Base-by-base conservation (phyloP, 768 basidiomycete genomes). In the Clavulina sp. region DNA sequence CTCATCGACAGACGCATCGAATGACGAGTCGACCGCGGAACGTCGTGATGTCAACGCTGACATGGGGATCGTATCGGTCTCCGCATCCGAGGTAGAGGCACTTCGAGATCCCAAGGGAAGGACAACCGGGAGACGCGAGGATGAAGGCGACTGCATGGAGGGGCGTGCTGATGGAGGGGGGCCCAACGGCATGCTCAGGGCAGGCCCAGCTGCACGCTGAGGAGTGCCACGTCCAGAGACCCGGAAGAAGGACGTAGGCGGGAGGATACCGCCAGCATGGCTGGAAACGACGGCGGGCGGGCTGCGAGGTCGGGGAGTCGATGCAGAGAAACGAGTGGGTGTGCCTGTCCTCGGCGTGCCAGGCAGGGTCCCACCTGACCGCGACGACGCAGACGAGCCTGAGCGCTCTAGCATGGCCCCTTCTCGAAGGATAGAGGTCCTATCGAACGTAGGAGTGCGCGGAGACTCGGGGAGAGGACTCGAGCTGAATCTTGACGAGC, bases 161-260 rank as follows among this genome's bases (percentile, higher is more conserved):
- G 36, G 13, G 36, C 36, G 36, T 21, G 36, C 13, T 13, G 13
- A 21, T 38, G 13, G 13, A 13, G 36, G 13, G 13, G 36, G 36
- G 1, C 36, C 26, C 9, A 46, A 50, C 23, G 44, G 54, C 32
- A 52, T 29, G 50, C 29, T 43, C 34, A 44, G 41, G 31, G 43
- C 49, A 30, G 49, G 33, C 21, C 33, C 48, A 32, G 49, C 40
- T 18, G 48, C n/a, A 30, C 41, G 32, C 26, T 9, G 26, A 46
- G 43, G 43, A 24, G 13, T 13, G 13, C 13, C 13, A 9, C 13
- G 43, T 13, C 16, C 43, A 9, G 43, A n/a, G n/a, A n/a, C 81
- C 21, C 71, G 75, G 60, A 86, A 86, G 67, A 87, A 86, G 4
- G 81, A 79, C 3, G 82, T 75, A 6, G 83, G 78, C 16, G 86